Percentiles rank a stretch among this genome's conserved stretches.
These are phyloP conservation scores for Rhodomyrtus tomentosa DNA, from an alignment of 345 rosid genomes.

Conservation along the genomic window DNA sequence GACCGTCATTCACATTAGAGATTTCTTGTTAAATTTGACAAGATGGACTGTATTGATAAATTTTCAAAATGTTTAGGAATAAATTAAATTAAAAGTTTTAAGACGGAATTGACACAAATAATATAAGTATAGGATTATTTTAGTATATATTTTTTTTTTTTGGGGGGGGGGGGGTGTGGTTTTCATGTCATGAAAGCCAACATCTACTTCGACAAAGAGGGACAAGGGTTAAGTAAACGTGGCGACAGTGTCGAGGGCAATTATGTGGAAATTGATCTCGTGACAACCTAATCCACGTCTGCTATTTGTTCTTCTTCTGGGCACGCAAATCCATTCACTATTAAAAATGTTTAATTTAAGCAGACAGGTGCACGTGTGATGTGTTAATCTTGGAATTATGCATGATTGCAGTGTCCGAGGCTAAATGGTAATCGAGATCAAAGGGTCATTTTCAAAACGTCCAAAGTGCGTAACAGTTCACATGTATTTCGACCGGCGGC, in stretches of 20 bases:
- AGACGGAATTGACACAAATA: no score
- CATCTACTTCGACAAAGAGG: no score
- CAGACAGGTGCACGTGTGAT: neutral
- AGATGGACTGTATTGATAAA: no score
- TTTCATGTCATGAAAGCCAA: no score
- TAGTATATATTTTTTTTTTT: no score
- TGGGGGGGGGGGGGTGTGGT: no score
- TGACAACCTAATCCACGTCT: neutral
- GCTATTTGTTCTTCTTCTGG: neutral
- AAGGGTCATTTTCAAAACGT: neutral
- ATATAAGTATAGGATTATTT: no score
- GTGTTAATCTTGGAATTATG: neutral
- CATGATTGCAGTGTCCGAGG: neutral
- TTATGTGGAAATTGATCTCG: neutral
- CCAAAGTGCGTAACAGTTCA: neutral
- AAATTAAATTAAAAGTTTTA: no score
- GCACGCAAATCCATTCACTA: neutral
- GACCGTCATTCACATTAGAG: no score
- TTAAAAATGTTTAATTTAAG: neutral
- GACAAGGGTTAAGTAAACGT: no score
- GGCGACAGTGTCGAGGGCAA: no score
- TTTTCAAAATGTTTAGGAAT: fast-evolving
- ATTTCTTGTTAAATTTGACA: no score
- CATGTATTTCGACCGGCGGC: neutral
- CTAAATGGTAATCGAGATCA: neutral